Conservation (phyloP, 164 flowering plant species). For the Nymphaea colorata region DNA sequence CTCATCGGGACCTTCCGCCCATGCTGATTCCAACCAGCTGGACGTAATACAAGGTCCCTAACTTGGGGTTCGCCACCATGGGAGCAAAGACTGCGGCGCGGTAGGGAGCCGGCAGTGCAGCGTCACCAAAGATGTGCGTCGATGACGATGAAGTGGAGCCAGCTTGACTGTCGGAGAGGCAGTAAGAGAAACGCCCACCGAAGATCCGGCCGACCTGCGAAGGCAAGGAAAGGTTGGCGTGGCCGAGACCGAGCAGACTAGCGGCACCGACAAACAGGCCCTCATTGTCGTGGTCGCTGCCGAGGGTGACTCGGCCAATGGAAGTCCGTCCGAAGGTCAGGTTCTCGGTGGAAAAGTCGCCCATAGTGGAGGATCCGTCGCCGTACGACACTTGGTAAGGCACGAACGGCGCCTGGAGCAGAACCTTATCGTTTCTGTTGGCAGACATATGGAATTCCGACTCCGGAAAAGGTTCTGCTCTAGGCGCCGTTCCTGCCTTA, state of each 20-base stretch:
- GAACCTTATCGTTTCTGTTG: too few relatives aligned
- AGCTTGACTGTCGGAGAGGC: conserved; percentile 54
- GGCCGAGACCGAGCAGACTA: conserved; percentile 80
- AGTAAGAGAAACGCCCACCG: conserved; percentile 76
- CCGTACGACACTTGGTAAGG: conserved; percentile 74
- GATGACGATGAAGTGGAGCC: conserved; percentile 43
- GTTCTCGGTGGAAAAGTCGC: conserved; percentile 80
- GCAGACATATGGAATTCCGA: too few relatives aligned
- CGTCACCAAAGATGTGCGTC: conserved; percentile 55
- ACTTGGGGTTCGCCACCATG: conserved; percentile 48
- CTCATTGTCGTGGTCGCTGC: conserved; percentile 94
- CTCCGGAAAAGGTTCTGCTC: too few relatives aligned
- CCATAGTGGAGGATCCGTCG: conserved; percentile 86
- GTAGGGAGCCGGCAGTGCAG: conserved; percentile 30
- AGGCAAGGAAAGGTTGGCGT: conserved; percentile 70
- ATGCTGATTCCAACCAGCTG: conserved; percentile 68
- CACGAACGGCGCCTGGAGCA: neutral
- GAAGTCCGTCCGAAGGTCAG: conserved; percentile 53
- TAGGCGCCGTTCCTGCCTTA: too few relatives aligned
- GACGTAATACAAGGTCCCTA: conserved; percentile 88
- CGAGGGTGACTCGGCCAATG: conserved; percentile 52
- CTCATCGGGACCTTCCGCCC: conserved; percentile 72
- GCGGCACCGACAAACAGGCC: conserved; percentile 93
- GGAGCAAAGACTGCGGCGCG: conserved; percentile 68
- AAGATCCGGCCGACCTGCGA: conserved; percentile 51